A percentile compares a stretch with the other conserved stretches of the same genome.
Conservation (phyloP, 768 basidiomycete species). For the Leccinum boreale region DNA sequence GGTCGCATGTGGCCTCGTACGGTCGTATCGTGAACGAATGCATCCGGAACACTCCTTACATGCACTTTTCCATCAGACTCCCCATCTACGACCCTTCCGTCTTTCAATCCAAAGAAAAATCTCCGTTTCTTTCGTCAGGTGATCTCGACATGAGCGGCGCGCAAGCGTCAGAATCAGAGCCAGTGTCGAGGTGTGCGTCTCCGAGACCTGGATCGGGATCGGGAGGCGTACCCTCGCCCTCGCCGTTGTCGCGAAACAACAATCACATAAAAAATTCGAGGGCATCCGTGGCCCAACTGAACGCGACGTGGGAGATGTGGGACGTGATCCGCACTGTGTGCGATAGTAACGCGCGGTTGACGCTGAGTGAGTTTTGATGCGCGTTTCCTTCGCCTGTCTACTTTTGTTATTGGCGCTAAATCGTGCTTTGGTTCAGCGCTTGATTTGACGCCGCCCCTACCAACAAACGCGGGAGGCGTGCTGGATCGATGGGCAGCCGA, state of each 20-base stretch:
- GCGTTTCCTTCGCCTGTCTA: neutral
- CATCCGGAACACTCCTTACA: conserved; percentile 64
- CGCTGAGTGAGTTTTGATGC: conserved; percentile 65
- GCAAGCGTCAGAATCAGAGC: neutral
- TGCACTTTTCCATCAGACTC: conserved; percentile 78
- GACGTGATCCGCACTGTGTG: conserved; percentile 90
- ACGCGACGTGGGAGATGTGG: conserved; percentile 98
- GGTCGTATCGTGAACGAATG: conserved; percentile 86
- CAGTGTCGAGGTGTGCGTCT: conserved; percentile 10
- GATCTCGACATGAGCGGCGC: conserved; percentile 30
- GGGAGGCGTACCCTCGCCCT: neutral
- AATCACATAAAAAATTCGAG: conserved; percentile 25
- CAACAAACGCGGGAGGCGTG: conserved; percentile 68
- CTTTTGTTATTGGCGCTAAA: neutral
- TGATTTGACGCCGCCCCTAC: conserved; percentile 87
- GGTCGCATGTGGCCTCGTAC: conserved; percentile 85
- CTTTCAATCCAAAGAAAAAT: conserved; percentile 40
- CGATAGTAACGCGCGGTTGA: conserved; percentile 72
- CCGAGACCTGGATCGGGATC: conserved; percentile 8
- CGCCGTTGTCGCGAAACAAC: conserved; percentile 21
- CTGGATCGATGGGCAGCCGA: conserved; percentile 91
- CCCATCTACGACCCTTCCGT: conserved; percentile 77
- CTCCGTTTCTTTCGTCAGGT: conserved; percentile 20
- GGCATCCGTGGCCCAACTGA: conserved; percentile 55
- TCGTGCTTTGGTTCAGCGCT: conserved; percentile 56